Evolutionary conservation across 2,329 filamentous ascomycete species (phyloP).

Genomic region (Calonectria henricotiae): DNA sequence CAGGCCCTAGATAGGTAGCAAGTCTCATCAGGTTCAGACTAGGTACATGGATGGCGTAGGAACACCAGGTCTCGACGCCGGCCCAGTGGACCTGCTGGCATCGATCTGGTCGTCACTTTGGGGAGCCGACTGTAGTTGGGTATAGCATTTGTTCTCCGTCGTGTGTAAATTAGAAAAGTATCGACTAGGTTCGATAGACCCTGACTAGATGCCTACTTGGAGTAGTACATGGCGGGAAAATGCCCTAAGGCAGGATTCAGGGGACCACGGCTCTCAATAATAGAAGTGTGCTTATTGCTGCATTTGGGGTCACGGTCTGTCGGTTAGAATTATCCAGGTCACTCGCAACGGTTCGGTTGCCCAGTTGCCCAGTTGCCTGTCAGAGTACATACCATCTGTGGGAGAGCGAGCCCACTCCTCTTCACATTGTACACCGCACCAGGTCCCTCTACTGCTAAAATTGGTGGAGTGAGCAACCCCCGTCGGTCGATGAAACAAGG

Average conservation of each 20-base stretch:
- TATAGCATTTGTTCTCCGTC: conserved; percentile 19
- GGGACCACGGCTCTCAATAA: neutral
- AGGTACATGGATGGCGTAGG: conserved; percentile 22
- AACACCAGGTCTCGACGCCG: conserved; percentile 25
- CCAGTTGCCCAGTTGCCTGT: conserved; percentile 12
- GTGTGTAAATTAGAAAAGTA: conserved; percentile 22
- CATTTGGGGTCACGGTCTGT: conserved; percentile 30
- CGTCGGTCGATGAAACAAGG: conserved; percentile 38
- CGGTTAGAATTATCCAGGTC: conserved; percentile 28
- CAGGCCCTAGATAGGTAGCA: conserved; percentile 15
- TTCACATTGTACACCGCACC: conserved; percentile 28
- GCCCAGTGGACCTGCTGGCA: conserved; percentile 20
- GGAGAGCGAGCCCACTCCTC: conserved; percentile 18
- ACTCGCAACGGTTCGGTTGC: conserved; percentile 17
- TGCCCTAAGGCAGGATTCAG: conserved; percentile 6
- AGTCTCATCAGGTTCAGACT: conserved; percentile 32
- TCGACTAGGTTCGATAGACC: neutral
- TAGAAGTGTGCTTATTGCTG: conserved; percentile 23
- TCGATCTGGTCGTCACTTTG: conserved; percentile 20
- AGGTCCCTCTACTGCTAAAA: conserved; percentile 34
- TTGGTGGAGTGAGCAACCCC: conserved; percentile 36
- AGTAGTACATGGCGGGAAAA: conserved; percentile 8
- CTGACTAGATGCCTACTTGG: neutral
- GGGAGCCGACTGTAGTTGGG: neutral
- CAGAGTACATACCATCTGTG: conserved; percentile 14